These are phyloP conservation scores for Stemphylium vesicarium DNA, from an alignment of 2,329 filamentous ascomycete genomes.

Conservation along the genomic window DNA sequence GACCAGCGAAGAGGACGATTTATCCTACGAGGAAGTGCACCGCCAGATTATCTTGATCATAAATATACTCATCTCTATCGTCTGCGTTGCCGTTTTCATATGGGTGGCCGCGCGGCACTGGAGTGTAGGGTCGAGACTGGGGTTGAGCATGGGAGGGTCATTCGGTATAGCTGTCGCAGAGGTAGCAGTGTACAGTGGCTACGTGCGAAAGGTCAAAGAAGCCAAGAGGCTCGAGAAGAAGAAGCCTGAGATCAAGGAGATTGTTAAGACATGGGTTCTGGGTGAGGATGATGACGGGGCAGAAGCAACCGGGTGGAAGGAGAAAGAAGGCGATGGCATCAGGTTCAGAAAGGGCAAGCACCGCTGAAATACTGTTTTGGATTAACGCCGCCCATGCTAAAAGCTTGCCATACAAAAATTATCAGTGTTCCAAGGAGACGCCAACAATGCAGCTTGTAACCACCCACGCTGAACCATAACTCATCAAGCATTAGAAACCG, in stretches of 20 bases:
- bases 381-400: conserved; percentile 13
- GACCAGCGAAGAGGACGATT: conserved; percentile 64
- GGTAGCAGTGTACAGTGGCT: conserved; percentile 77
- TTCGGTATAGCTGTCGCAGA: conserved; percentile 75
- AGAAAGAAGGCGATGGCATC: conserved; percentile 39
- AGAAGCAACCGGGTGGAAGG: conserved; percentile 23
- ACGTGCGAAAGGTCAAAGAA: conserved; percentile 72
- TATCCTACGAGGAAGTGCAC: conserved; percentile 75
- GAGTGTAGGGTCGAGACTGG: conserved; percentile 72
- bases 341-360: conserved; percentile 55
- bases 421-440: conserved; percentile 6
- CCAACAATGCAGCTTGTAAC: conserved; percentile 32
- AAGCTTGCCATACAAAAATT: neutral
- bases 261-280: conserved; percentile 74
- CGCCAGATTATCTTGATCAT: conserved; percentile 84
- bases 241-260: conserved; percentile 69
- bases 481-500: neutral
- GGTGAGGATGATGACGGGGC: conserved; percentile 32
- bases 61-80: conserved; percentile 86
- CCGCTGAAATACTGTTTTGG: conserved; percentile 41
- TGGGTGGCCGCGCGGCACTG: conserved; percentile 82
- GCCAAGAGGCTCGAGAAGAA: conserved; percentile 68
- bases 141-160: conserved; percentile 73
- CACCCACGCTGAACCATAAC: conserved; percentile 8
- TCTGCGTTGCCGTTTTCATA: conserved; percentile 77